Evolutionary conservation across 2,329 filamentous ascomycete species (phyloP).

Genomic region (Fusarium sp.): DNA sequence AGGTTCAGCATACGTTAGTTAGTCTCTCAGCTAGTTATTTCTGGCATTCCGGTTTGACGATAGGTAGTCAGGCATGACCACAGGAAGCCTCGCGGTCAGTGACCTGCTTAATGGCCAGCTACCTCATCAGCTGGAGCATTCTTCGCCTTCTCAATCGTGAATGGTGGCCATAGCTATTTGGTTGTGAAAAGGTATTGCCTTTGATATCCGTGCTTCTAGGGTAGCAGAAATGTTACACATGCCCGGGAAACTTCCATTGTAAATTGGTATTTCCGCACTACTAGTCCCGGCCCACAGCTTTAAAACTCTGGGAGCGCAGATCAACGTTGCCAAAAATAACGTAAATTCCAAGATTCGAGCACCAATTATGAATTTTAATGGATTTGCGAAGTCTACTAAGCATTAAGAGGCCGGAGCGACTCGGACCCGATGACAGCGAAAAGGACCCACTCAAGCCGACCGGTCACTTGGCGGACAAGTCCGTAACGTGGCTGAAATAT

Average conservation of each 20-base stretch:
- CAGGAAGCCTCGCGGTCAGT: neutral
- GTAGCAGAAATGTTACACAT: neutral
- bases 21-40: neutral
- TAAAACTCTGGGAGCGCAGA: neutral
- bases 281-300: neutral
- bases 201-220: neutral
- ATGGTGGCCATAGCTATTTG: constrained; percentile 5
- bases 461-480: constrained; percentile 11
- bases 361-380: neutral
- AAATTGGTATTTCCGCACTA: neutral
- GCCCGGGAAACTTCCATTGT: neutral
- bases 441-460: constrained; percentile 22
- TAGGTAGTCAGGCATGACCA: neutral
- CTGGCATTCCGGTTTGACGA: neutral
- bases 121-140: neutral
- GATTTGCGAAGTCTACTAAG: neutral
- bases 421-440: constrained; percentile 25
- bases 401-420: constrained; percentile 23
- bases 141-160: constrained; percentile 3
- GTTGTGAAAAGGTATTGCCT: neutral
- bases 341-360: neutral
- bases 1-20: neutral
- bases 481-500: constrained; percentile 24
- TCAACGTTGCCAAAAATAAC: constrained; percentile 29
- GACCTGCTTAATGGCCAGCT: neutral